phyloP scores from a whole-genome alignment of 345 rosid species.

The Streptanthus diversifolius region DNA sequence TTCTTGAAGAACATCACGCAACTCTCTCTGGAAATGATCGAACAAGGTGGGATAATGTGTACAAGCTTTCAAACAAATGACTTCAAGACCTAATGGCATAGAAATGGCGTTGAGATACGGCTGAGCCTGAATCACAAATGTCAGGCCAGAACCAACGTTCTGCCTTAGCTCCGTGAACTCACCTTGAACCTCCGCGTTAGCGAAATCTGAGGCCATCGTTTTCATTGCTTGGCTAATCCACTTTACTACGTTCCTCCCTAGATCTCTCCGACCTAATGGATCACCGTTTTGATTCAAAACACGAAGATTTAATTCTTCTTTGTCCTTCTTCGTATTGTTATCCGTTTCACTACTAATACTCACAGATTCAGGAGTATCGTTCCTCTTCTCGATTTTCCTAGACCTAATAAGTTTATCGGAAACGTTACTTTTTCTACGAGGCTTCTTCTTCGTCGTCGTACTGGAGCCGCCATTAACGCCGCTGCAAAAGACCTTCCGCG shows the following conservation, averaged over 20 bases:
- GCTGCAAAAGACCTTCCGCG: conserved; percentile 28
- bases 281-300: conserved; percentile 70
- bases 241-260: conserved; percentile 69
- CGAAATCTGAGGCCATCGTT: conserved; percentile 80
- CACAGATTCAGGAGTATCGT: not conserved
- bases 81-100: conserved; percentile 79
- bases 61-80: conserved; percentile 76
- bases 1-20: conserved; percentile 73
- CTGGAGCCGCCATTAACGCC: conserved; percentile 29
- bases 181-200: conserved; percentile 67
- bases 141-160: conserved; percentile 75
- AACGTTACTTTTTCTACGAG: conserved; percentile 32
- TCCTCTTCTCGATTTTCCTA: conserved; percentile 11
- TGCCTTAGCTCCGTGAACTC: conserved; percentile 74
- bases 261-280: conserved; percentile 72
- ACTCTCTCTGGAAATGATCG: conserved; percentile 92
- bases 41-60: conserved; percentile 88
- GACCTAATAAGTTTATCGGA: conserved; percentile 20
- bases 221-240: conserved; percentile 87
- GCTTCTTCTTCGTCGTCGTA: conserved; percentile 43
- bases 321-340: conserved; percentile 17
- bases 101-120: conserved; percentile 80
- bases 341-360: conserved; percentile 18
- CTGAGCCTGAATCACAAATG: conserved; percentile 87
- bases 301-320: conserved; percentile 29